phyloP scores from a whole-genome alignment of 352 stramenopile species.

The Phytophthora pini region DNA sequence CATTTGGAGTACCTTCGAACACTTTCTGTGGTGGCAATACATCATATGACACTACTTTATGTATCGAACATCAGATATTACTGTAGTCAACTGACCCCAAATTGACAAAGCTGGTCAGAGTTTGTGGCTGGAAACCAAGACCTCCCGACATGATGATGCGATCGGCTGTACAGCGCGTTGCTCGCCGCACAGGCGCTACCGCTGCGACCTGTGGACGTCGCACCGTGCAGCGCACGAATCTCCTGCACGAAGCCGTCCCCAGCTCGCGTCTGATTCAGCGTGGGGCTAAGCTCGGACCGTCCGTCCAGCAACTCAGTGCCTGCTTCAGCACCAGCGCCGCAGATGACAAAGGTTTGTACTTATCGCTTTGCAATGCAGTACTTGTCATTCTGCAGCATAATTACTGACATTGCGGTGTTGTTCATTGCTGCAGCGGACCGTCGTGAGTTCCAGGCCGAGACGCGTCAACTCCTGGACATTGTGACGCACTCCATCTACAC shows the following conservation, averaged over 20 bases:
- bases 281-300: slow-evolving; percentile 35
- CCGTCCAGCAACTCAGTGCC: slow-evolving; percentile 44
- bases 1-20: too few species aligned
- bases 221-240: slow-evolving; percentile 14
- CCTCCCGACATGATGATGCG: slow-evolving; percentile 52
- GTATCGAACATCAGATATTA: slow-evolving; percentile 12
- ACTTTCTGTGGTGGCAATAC: slow-evolving; percentile 5
- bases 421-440: slow-evolving; percentile 51
- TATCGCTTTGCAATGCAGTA: not conserved
- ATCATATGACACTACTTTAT: slow-evolving; percentile 1
- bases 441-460: slow-evolving; percentile 96
- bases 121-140: slow-evolving; percentile 37
- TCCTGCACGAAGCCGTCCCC: slow-evolving; percentile 5
- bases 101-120: slow-evolving; percentile 15
- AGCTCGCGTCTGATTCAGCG: slow-evolving; percentile 25
- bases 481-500: slow-evolving; percentile 99
- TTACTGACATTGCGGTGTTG: slow-evolving; percentile 2
- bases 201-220: slow-evolving; percentile 23
- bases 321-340: slow-evolving; percentile 47
- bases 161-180: slow-evolving; percentile 49
- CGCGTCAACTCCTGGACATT: slow-evolving; percentile 95
- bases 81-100: not conserved
- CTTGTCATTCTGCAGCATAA: not conserved
- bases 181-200: slow-evolving; percentile 35
- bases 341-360: slow-evolving; percentile 46